Percentiles rank a stretch among this genome's conserved stretches.
phyloP scores from a whole-genome alignment of 225 moss, liverwort and hornwort genomes.

The Thuidium tamariscinum region DNA sequence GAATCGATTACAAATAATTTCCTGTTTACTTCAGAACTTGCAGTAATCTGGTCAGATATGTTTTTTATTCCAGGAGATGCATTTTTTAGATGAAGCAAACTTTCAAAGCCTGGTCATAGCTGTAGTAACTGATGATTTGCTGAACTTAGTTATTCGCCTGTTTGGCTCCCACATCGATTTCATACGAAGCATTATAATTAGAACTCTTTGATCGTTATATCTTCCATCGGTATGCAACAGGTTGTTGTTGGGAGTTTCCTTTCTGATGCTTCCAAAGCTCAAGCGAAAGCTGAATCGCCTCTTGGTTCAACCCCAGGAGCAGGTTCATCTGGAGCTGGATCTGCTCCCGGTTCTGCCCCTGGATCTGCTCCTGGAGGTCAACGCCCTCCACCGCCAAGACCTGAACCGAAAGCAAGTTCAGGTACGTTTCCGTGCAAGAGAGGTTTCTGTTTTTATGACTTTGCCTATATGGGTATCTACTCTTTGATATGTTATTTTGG shows the following conservation, averaged over 20 bases:
- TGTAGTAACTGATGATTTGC: neutral
- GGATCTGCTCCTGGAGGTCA: constrained; percentile 33
- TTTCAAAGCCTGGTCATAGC: neutral
- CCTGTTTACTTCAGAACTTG: neutral
- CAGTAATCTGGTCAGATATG: neutral
- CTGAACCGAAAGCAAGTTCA: constrained; percentile 37
- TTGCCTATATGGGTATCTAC: neutral
- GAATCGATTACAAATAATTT: neutral
- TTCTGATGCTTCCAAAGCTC: constrained; percentile 26
- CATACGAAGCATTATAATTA: neutral
- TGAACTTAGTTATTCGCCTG: neutral
- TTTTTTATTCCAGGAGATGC: neutral
- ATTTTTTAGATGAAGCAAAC: neutral
- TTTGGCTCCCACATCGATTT: neutral
- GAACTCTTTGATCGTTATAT: neutral
- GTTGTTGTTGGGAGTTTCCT: constrained; percentile 62
- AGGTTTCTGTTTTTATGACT: neutral
- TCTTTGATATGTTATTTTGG: neutral
- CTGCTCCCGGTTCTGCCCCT: constrained; percentile 13
- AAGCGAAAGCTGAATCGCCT: constrained; percentile 31
- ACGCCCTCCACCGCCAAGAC: constrained; percentile 31
- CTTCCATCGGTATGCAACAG: constrained; percentile 15
- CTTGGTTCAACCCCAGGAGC: constrained; percentile 43
- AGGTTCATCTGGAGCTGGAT: constrained; percentile 42
- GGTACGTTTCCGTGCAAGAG: constrained; percentile 4